Conservation (phyloP, 2,329 filamentous ascomycete genomes). For the Trichoderma breve region DNA sequence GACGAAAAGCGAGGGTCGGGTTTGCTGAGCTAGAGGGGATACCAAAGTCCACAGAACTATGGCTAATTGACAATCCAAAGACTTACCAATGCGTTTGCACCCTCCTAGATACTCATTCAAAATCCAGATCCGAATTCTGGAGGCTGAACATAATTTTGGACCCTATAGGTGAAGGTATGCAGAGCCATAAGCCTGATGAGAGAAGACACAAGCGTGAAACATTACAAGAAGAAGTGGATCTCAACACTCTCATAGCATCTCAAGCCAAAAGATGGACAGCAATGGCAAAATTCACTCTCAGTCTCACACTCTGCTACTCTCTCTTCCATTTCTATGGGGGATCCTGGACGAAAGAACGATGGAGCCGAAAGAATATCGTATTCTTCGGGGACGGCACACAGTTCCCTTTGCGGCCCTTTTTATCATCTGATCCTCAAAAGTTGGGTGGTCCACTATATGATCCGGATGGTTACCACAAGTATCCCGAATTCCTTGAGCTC, state of each 20-base stretch:
- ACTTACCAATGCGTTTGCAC: not conserved
- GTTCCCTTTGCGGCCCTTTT: not conserved
- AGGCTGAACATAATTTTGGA: not conserved
- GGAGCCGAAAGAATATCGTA: not conserved
- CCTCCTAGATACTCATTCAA: not conserved
- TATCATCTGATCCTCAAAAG: not conserved
- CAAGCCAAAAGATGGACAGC: not conserved
- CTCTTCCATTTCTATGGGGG: not conserved
- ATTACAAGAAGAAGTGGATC: not conserved
- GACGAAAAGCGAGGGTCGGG: not conserved
- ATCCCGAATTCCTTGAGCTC: not conserved
- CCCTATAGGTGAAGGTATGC: not conserved
- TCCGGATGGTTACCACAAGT: not conserved
- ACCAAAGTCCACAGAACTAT: not conserved
- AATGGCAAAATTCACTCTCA: not conserved
- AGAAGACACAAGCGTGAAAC: not conserved
- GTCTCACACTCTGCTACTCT: not conserved
- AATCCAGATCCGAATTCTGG: not conserved
- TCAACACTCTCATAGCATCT: not conserved
- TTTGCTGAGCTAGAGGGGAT: not conserved
- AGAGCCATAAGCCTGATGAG: not conserved
- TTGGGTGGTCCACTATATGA: not conserved
- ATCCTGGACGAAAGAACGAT: not conserved
- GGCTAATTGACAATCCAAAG: not conserved
- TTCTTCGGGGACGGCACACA: not conserved